Percentiles rank a stretch among this genome's conserved stretches.
phyloP scores from a whole-genome alignment of 2,329 filamentous ascomycete genomes.

The Cladosporium halotolerans region DNA sequence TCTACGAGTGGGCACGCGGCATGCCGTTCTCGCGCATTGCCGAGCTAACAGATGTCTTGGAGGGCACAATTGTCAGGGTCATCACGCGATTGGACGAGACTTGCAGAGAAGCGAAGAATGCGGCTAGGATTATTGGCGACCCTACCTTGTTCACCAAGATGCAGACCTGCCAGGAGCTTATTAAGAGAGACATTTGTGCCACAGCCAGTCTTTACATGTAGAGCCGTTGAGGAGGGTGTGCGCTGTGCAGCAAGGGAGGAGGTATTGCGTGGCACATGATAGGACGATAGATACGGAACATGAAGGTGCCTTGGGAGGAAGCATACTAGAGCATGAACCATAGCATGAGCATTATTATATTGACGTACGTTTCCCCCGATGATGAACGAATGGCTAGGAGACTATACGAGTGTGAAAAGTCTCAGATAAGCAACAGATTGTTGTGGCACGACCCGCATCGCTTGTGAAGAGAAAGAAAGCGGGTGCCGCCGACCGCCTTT shows the following conservation, averaged over 20 bases:
- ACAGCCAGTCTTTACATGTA: constrained; percentile 86
- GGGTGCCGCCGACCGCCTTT: no score
- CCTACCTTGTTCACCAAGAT: constrained; percentile 92
- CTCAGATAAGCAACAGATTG: no score
- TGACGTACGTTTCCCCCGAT: not conserved
- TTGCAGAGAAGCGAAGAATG: constrained; percentile 95
- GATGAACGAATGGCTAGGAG: no score
- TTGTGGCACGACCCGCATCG: no score
- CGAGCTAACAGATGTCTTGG: constrained; percentile 88
- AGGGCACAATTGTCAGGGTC: constrained; percentile 92
- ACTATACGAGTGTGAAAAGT: no score
- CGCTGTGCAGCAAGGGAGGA: not conserved
- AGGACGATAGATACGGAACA: not conserved
- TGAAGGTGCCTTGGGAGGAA: not conserved
- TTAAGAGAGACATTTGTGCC: constrained; percentile 90
- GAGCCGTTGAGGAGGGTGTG: constrained; percentile 29
- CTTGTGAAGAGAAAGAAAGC: no score
- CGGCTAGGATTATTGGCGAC: constrained; percentile 89
- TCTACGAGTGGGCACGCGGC: constrained; percentile 95
- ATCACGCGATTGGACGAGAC: constrained; percentile 94
- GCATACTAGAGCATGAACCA: not conserved
- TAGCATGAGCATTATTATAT: constrained; percentile 1
- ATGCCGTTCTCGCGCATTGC: constrained; percentile 99
- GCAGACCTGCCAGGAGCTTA: constrained; percentile 94
- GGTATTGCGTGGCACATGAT: not conserved